phyloP scores from a whole-genome alignment of 257 asterid species.

The Solanum clarkiae region DNA sequence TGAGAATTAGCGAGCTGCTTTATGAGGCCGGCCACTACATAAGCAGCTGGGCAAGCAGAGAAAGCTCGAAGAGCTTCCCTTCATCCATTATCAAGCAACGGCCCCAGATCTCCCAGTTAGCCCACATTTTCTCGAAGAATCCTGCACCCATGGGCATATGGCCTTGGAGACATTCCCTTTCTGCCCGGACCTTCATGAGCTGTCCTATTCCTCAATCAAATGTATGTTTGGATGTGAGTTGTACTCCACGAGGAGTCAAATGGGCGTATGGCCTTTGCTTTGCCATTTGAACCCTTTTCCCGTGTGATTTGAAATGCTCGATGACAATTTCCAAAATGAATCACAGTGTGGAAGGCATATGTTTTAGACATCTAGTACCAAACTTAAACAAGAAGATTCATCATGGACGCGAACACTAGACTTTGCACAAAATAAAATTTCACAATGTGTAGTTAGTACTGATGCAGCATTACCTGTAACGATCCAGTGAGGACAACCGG shows the following conservation, averaged over 20 bases:
- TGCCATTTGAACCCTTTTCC: not conserved
- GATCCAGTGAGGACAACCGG: conserved; percentile 25
- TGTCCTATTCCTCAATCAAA: not conserved
- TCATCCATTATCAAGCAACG: not conserved
- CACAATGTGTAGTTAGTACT: not conserved
- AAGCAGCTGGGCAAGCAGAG: not conserved
- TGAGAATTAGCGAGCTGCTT: not conserved
- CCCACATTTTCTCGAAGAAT: not conserved
- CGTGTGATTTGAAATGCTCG: not conserved
- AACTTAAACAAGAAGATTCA: not conserved
- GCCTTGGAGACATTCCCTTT: not conserved
- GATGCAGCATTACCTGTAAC: conserved; percentile 12
- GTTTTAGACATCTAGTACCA: not conserved
- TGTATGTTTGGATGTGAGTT: not conserved
- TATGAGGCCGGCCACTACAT: not conserved
- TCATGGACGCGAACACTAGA: not conserved
- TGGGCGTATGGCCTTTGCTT: not conserved
- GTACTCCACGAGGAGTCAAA: not conserved
- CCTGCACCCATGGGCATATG: not conserved
- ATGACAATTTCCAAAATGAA: not conserved
- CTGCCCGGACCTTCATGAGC: not conserved
- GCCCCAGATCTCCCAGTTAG: not conserved
- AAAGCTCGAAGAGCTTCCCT: not conserved
- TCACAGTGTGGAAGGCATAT: not conserved
- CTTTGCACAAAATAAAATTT: not conserved